Percentiles rank a stretch among this genome's conserved stretches.
Conservation (phyloP, 208 protist species). For the Trypanosoma rangeli region DNA sequence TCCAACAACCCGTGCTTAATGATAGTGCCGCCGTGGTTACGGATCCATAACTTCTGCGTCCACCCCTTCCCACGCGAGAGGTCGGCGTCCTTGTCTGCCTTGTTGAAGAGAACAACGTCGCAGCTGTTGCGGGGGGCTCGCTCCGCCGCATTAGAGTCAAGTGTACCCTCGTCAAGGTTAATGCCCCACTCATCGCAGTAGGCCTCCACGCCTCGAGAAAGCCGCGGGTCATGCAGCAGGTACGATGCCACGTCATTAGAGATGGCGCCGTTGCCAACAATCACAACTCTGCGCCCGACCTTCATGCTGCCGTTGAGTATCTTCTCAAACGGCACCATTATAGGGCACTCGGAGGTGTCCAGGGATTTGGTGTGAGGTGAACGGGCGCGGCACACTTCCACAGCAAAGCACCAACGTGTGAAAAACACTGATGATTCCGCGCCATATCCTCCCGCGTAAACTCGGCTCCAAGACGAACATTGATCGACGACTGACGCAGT, state of each 20-base stretch:
- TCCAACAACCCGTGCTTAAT: conserved; percentile 68
- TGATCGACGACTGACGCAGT: conserved; percentile 75
- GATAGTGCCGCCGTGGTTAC: conserved; percentile 62
- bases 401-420: conserved; percentile 77
- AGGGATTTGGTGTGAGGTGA: conserved; percentile 65
- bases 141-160: conserved; percentile 27
- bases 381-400: conserved; percentile 62
- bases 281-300: conserved; percentile 75
- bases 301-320: conserved; percentile 81
- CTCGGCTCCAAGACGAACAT: conserved; percentile 67
- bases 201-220: conserved; percentile 61
- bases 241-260: conserved; percentile 84
- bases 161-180: conserved; percentile 60
- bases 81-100: conserved; percentile 75
- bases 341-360: conserved; percentile 58
- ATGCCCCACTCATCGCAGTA: conserved; percentile 87
- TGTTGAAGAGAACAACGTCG: conserved; percentile 78
- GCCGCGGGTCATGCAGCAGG: conserved; percentile 78
- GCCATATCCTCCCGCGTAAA: conserved; percentile 83
- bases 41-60: conserved; percentile 85
- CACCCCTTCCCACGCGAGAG: conserved; percentile 78
- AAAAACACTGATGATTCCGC: conserved; percentile 79
- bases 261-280: conserved; percentile 85
- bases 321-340: conserved; percentile 73
- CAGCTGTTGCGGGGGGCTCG: conserved; percentile 73